These are phyloP conservation scores for Boletus fagicola DNA, from an alignment of 768 basidiomycete species.

Conservation along the genomic window DNA sequence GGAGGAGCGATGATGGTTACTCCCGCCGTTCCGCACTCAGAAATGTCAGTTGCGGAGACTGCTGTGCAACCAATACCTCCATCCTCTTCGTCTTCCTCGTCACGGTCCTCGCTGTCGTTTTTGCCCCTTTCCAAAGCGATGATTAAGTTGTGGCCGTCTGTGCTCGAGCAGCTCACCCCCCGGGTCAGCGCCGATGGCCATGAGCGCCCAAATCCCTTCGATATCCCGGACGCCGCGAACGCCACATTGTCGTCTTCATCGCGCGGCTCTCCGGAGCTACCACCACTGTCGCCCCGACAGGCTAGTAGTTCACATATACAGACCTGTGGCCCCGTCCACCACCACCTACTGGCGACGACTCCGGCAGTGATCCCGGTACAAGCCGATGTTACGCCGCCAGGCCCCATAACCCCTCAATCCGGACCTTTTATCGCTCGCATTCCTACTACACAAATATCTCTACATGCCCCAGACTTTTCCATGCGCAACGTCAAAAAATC, in stretches of 20 bases:
- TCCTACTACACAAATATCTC: conserved; percentile 64
- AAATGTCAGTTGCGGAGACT: conserved; percentile 8
- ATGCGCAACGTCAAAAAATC: conserved; percentile 61
- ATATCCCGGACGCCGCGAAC: conserved; percentile 38
- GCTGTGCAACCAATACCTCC: conserved; percentile 9
- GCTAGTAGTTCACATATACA: conserved; percentile 13
- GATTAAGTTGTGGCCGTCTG: conserved; percentile 67
- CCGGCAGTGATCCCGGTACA: conserved; percentile 24
- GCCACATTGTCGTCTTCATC: conserved; percentile 23
- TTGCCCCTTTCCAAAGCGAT: conserved; percentile 40
- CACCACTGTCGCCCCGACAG: background rate
- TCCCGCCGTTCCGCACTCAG: conserved; percentile 14
- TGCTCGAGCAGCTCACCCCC: conserved; percentile 61
- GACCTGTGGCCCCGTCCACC: conserved; percentile 22
- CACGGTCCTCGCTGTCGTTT: conserved; percentile 22
- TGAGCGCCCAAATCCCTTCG: conserved; percentile 63
- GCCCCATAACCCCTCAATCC: conserved; percentile 46
- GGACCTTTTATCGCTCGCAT: conserved; percentile 48
- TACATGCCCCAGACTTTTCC: conserved; percentile 84
- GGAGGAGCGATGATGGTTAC: conserved; percentile 14
- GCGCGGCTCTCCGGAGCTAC: conserved; percentile 10
- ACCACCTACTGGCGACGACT: conserved; percentile 31
- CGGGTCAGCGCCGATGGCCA: conserved; percentile 42
- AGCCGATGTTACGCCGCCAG: conserved; percentile 42
- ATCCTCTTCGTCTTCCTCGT: conserved; percentile 15